These are phyloP conservation scores for Aureobasidium melanogenum DNA, from an alignment of 2,329 filamentous ascomycete genomes.

Conservation along the genomic window DNA sequence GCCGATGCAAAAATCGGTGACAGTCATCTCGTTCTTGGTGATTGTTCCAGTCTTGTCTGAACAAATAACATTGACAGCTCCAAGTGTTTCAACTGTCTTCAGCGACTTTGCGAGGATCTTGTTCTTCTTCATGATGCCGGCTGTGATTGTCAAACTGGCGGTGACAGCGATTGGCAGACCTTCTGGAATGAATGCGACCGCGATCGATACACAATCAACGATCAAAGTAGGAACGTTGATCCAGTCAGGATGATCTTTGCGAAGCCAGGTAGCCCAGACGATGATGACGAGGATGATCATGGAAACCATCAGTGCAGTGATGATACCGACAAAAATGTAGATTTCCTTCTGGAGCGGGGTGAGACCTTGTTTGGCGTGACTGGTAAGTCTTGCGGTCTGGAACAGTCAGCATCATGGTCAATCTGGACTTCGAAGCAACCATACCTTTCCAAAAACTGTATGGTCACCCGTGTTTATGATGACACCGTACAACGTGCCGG, in stretches of 20 bases:
- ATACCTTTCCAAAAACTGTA: constrained; percentile 63
- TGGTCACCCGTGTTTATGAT: constrained; percentile 64
- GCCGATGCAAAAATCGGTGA: constrained; percentile 59
- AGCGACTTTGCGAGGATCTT: constrained; percentile 72
- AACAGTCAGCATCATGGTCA: not conserved
- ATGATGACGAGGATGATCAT: constrained; percentile 58
- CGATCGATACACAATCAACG: constrained; percentile 56
- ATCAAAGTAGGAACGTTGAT: constrained; percentile 66
- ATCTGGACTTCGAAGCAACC: not conserved
- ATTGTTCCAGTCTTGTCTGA: constrained; percentile 70
- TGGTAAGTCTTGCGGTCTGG: constrained; percentile 58
- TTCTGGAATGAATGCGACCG: constrained; percentile 69
- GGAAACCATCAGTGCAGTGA: constrained; percentile 56
- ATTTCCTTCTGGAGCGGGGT: constrained; percentile 67
- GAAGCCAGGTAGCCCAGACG: constrained; percentile 64
- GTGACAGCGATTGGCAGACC: constrained; percentile 63
- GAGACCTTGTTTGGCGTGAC: constrained; percentile 56
- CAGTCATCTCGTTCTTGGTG: constrained; percentile 64
- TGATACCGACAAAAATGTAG: constrained; percentile 61
- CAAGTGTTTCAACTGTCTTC: constrained; percentile 69
- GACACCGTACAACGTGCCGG: constrained; percentile 56
- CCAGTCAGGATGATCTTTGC: constrained; percentile 56
- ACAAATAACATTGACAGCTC: constrained; percentile 63
- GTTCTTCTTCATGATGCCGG: constrained; percentile 67
- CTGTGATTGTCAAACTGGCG: constrained; percentile 61